Evolutionary conservation across 257 asterid genomes (phyloP).

Genomic region (Plantago elongata): DNA sequence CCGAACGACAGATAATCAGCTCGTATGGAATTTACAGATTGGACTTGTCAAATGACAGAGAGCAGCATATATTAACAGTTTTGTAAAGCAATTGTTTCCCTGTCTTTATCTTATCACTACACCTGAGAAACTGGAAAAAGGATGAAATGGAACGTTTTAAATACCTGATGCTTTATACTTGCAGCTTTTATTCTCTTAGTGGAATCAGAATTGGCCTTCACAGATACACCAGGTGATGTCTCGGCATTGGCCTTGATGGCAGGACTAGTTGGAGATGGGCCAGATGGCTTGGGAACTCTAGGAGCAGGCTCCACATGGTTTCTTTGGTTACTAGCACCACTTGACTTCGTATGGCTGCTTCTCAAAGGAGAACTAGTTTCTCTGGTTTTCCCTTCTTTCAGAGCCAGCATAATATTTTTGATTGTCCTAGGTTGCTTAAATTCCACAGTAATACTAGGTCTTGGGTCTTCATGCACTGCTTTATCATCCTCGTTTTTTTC

Average conservation of each 20-base stretch:
- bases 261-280: constrained; percentile 23
- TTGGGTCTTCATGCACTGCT: constrained; percentile 31
- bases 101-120: not conserved
- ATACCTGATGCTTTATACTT: constrained; percentile 81
- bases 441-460: constrained; percentile 26
- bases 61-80: no score
- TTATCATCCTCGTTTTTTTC: constrained; percentile 37
- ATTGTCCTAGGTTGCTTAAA: constrained; percentile 63
- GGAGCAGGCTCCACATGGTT: constrained; percentile 50
- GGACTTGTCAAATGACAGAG: no score
- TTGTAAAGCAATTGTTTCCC: not conserved
- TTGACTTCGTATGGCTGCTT: constrained; percentile 38
- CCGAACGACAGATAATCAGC: not conserved
- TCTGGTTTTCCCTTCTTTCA: constrained; percentile 77
- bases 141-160: not conserved
- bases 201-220: constrained; percentile 41
- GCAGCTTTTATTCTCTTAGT: constrained; percentile 39
- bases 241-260: constrained; percentile 43
- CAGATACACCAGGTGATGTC: constrained; percentile 30
- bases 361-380: constrained; percentile 86
- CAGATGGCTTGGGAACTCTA: constrained; percentile 35
- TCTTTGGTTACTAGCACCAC: constrained; percentile 38
- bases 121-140: not conserved
- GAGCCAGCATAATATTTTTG: constrained; percentile 70
- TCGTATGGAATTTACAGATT: not conserved